Evolutionary conservation across 2,329 filamentous ascomycete species (phyloP).

Genomic region (Proliferodiscus dingleyae): DNA sequence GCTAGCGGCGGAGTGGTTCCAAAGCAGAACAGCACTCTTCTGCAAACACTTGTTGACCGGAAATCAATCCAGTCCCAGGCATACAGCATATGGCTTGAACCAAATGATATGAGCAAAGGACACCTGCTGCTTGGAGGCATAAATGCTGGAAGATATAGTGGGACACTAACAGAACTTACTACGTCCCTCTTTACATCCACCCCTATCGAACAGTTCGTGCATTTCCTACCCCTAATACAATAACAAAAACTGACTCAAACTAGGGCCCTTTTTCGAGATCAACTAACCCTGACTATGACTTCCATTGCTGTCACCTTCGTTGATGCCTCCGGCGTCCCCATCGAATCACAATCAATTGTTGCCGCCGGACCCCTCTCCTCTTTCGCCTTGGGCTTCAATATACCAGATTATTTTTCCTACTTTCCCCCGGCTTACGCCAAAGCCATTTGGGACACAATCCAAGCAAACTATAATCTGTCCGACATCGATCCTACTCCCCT

Average conservation of each 20-base stretch:
- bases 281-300: neutral
- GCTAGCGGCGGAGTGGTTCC: neutral
- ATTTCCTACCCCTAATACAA: neutral
- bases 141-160: neutral
- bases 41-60: neutral
- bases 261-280: neutral
- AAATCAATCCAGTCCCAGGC: neutral
- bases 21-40: neutral
- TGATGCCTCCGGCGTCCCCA: neutral
- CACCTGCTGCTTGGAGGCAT: conserved; percentile 1
- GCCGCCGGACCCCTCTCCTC: neutral
- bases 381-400: neutral
- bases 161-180: neutral
- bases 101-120: neutral
- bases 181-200: neutral
- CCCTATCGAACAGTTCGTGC: neutral
- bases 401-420: neutral
- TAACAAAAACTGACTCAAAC: neutral
- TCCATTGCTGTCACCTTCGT: neutral
- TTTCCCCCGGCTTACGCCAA: neutral
- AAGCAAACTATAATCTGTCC: neutral
- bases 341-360: neutral
- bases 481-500: neutral
- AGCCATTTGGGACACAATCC: neutral
- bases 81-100: conserved; percentile 3